Conservation (phyloP, 345 rosid species). For the Acer negundo region DNA sequence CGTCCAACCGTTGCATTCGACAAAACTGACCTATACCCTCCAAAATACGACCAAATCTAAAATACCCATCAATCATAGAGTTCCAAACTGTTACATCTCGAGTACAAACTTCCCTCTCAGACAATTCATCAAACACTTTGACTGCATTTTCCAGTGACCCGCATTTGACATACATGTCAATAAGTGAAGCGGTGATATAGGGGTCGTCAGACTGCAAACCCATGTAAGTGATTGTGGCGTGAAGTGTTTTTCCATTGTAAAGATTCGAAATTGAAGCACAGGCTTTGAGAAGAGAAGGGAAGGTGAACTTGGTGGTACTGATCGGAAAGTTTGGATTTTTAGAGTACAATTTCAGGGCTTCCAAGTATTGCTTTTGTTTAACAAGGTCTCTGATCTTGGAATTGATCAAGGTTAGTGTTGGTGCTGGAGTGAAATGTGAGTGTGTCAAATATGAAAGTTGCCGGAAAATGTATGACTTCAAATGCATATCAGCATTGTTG, state of each 20-base stretch:
- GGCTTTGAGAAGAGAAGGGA: constrained; percentile 73
- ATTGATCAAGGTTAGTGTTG: constrained; percentile 28
- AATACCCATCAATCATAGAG: constrained; percentile 62
- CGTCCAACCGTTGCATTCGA: constrained; percentile 52
- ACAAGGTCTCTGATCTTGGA: constrained; percentile 48
- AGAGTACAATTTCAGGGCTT: constrained; percentile 56
- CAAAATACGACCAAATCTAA: constrained; percentile 39
- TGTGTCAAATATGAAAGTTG: constrained; percentile 28
- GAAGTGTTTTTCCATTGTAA: constrained; percentile 52
- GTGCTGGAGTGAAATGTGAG: not conserved
- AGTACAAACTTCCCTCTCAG: constrained; percentile 25
- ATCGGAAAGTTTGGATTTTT: constrained; percentile 35
- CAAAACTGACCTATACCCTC: constrained; percentile 55
- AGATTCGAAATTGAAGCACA: constrained; percentile 50
- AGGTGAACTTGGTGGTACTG: constrained; percentile 46
- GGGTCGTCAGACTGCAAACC: constrained; percentile 61
- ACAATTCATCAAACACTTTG: constrained; percentile 65
- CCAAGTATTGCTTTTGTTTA: constrained; percentile 38
- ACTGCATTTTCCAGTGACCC: constrained; percentile 58
- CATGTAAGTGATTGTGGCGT: constrained; percentile 44
- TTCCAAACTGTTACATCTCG: constrained; percentile 73
- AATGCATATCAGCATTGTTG: constrained; percentile 27
- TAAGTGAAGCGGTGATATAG: constrained; percentile 62
- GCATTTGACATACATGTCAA: constrained; percentile 62
- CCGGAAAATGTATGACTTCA: constrained; percentile 24